A percentile compares a stretch with the other conserved stretches of the same genome.
phyloP scores from a whole-genome alignment of 768 basidiomycete species.

The Kockovaella imperatae region DNA sequence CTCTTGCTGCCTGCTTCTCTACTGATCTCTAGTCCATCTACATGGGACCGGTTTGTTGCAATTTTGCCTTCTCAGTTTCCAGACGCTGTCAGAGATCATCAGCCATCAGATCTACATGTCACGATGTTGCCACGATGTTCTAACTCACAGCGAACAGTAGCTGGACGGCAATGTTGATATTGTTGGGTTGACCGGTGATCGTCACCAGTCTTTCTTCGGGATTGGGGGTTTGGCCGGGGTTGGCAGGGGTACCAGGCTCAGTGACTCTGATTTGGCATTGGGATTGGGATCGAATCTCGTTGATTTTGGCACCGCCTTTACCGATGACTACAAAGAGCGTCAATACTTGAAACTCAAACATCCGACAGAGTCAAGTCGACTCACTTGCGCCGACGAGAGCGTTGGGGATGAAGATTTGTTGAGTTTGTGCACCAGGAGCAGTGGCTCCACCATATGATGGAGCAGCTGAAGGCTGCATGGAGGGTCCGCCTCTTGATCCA shows the following conservation, averaged over 20 bases:
- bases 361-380: constrained; percentile 9
- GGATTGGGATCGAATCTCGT: constrained; percentile 92
- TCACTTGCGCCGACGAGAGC: constrained; percentile 65
- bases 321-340: constrained; percentile 59
- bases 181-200: constrained; percentile 88
- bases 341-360: neutral
- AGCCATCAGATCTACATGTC: neutral
- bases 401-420: constrained; percentile 97
- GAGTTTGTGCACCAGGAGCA: constrained; percentile 61
- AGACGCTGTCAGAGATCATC: neutral
- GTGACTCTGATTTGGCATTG: constrained; percentile 96
- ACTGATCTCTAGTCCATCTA: no score
- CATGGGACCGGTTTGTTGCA: no score
- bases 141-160: constrained; percentile 51
- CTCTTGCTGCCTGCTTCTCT: no score
- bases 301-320: constrained; percentile 96
- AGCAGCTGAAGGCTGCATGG: constrained; percentile 48
- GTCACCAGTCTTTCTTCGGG: constrained; percentile 83
- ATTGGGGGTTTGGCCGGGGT: constrained; percentile 50
- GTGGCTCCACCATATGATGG: constrained; percentile 12
- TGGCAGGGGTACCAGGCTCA: constrained; percentile 83
- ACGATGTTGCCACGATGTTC: no score
- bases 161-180: constrained; percentile 94
- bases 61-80: neutral
- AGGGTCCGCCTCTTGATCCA: constrained; percentile 44